These are phyloP conservation scores for Daldinia sp. DNA, from an alignment of 2,329 filamentous ascomycete genomes.

Conservation along the genomic window DNA sequence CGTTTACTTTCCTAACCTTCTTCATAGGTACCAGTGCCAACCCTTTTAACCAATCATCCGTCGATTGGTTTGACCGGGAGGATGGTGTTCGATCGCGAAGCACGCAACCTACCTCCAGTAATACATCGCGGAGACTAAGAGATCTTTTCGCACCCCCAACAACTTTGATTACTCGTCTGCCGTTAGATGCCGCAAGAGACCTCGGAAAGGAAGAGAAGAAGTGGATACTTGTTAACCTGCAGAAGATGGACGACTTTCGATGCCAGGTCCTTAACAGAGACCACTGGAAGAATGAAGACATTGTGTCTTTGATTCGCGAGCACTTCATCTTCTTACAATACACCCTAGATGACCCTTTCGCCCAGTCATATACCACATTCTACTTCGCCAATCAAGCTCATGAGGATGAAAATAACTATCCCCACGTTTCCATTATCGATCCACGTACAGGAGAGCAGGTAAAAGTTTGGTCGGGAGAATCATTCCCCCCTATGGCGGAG, in stretches of 20 bases:
- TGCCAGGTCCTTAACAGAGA: constrained; percentile 95
- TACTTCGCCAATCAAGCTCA: constrained; percentile 80
- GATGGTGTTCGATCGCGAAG: constrained; percentile 51
- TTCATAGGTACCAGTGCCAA: constrained; percentile 40
- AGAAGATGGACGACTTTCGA: constrained; percentile 92
- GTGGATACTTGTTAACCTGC: constrained; percentile 96
- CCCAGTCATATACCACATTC: constrained; percentile 86
- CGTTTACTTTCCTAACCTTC: constrained; percentile 19
- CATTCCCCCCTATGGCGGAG: constrained; percentile 79
- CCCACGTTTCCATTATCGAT: constrained; percentile 95
- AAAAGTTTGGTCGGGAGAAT: constrained; percentile 91
- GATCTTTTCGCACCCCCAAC: constrained; percentile 94
- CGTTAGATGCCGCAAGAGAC: constrained; percentile 87
- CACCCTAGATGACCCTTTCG: constrained; percentile 83
- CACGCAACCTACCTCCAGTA: constrained; percentile 60
- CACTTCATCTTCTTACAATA: constrained; percentile 98
- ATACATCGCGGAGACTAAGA: constrained; percentile 82
- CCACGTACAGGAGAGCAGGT: constrained; percentile 96
- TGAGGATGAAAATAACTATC: constrained; percentile 90
- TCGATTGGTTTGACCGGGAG: constrained; percentile 53
- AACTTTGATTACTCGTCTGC: constrained; percentile 82
- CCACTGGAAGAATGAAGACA: constrained; percentile 88
- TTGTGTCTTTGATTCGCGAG: constrained; percentile 84
- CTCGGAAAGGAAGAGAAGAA: constrained; percentile 89
- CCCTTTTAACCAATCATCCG: constrained; percentile 50